Conservation (phyloP, 768 basidiomycete species). For the Lanmaoa rubissima region DNA sequence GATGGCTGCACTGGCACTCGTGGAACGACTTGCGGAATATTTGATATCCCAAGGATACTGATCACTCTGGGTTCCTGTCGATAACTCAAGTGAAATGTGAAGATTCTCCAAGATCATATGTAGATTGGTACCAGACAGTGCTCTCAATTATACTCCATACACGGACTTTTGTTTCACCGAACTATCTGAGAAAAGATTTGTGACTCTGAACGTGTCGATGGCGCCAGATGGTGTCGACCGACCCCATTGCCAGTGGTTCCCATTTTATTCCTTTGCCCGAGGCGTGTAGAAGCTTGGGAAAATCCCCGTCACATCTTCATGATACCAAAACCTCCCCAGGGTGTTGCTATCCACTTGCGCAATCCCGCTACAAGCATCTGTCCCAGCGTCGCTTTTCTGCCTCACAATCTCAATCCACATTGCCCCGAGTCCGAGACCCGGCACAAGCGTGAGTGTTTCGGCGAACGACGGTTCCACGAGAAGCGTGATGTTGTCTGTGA, state of each 20-base stretch:
- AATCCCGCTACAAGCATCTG: background rate
- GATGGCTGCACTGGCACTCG: conserved; percentile 14
- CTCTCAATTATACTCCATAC: background rate
- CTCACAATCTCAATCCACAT: conserved; percentile 69
- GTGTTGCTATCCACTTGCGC: conserved; percentile 3
- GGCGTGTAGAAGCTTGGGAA: conserved; percentile 53
- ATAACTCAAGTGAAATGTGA: background rate
- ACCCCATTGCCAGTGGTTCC: background rate
- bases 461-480: conserved; percentile 48
- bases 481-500: conserved; percentile 57
- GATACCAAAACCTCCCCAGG: conserved; percentile 49
- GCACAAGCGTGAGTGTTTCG: conserved; percentile 36
- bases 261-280: conserved; percentile 2
- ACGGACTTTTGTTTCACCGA: background rate
- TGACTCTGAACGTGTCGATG: background rate
- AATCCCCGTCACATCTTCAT: conserved; percentile 51
- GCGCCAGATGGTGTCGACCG: background rate
- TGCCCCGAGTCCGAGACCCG: conserved; percentile 61
- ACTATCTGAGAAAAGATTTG: background rate
- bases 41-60: conserved; percentile 24
- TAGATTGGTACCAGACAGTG: conserved; percentile 2
- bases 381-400: conserved; percentile 16
- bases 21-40: conserved; percentile 24
- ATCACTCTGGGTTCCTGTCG: background rate
- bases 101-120: background rate